phyloP scores from a whole-genome alignment of 2,329 filamentous ascomycete genomes.

The Phialocephala sp. region DNA sequence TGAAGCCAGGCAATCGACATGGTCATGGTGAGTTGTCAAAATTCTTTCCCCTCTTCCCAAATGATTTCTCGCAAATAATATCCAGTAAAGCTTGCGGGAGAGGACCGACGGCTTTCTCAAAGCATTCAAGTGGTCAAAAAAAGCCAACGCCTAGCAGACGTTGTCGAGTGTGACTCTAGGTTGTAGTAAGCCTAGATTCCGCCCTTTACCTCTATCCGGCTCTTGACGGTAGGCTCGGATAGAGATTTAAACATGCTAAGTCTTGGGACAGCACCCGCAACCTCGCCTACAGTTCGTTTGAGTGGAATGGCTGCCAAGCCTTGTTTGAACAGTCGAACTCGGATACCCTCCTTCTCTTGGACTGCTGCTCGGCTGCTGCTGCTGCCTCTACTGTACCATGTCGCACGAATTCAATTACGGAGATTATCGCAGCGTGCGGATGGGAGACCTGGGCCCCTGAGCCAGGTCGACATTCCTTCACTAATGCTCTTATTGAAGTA shows the following conservation, averaged over 20 bases:
- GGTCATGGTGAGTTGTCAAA: slow-evolving; percentile 17
- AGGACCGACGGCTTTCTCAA: too few relatives aligned
- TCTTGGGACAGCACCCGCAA: too few relatives aligned
- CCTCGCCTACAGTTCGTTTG: not conserved
- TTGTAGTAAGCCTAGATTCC: too few relatives aligned
- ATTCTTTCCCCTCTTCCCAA: not conserved
- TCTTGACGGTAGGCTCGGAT: too few relatives aligned
- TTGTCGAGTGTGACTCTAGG: too few relatives aligned
- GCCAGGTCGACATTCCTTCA: slow-evolving; percentile 27
- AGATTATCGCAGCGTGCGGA: slow-evolving; percentile 30
- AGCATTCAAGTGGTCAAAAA: too few relatives aligned
- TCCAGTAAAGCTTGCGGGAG: not conserved
- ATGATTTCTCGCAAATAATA: not conserved
- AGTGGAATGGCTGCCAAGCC: slow-evolving; percentile 17
- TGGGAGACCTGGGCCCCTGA: slow-evolving; percentile 22
- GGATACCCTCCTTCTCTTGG: slow-evolving; percentile 18
- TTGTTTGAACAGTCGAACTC: slow-evolving; percentile 19
- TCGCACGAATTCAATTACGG: slow-evolving; percentile 9
- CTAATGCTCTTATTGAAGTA: slow-evolving; percentile 29
- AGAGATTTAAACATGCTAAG: too few relatives aligned
- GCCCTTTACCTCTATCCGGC: too few relatives aligned
- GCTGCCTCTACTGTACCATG: not conserved
- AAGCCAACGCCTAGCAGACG: too few relatives aligned
- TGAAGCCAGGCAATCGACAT: slow-evolving; percentile 22
- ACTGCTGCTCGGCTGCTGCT: slow-evolving; percentile 16